A percentile compares a stretch with the other conserved stretches of the same genome.
phyloP scores from a whole-genome alignment of 2,329 filamentous ascomycete species.

The Alternaria sp. region DNA sequence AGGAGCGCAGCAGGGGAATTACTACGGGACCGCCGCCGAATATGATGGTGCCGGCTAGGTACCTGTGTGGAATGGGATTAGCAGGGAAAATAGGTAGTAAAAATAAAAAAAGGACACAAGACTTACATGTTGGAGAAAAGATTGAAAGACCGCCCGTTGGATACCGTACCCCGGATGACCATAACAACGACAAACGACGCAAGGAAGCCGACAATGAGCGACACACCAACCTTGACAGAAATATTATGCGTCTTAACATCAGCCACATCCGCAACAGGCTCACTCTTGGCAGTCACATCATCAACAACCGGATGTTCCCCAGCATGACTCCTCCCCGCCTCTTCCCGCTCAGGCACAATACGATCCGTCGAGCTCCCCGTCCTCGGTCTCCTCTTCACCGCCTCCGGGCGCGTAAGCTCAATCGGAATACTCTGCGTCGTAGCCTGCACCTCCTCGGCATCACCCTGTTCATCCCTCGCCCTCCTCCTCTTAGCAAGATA shows the following conservation, averaged over 20 bases:
- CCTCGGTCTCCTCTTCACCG: constrained; percentile 32
- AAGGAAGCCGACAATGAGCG: constrained; percentile 60
- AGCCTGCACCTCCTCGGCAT: constrained; percentile 32
- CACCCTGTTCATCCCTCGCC: constrained; percentile 27
- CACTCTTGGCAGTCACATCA: not conserved
- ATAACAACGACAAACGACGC: constrained; percentile 66
- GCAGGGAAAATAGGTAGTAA: not conserved
- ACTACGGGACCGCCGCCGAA: constrained; percentile 59
- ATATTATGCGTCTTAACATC: constrained; percentile 49
- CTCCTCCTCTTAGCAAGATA: constrained; percentile 30
- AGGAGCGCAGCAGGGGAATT: constrained; percentile 55
- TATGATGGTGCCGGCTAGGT: constrained; percentile 71
- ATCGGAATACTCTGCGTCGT: constrained; percentile 23
- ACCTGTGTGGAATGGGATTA: not conserved
- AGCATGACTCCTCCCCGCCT: constrained; percentile 11
- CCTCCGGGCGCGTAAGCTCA: constrained; percentile 28
- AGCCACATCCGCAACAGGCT: constrained; percentile 10
- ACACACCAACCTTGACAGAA: constrained; percentile 49
- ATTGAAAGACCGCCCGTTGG: constrained; percentile 60
- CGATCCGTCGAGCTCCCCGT: constrained; percentile 31
- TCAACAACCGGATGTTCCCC: constrained; percentile 13
- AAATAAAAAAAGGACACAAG: too few species aligned
- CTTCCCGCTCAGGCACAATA: constrained; percentile 20
- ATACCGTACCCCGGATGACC: constrained; percentile 55
- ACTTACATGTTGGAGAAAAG: constrained; percentile 73